These are phyloP conservation scores for Fusarium xyrophilum DNA, from an alignment of 2,329 filamentous ascomycete species.

Conservation along the genomic window DNA sequence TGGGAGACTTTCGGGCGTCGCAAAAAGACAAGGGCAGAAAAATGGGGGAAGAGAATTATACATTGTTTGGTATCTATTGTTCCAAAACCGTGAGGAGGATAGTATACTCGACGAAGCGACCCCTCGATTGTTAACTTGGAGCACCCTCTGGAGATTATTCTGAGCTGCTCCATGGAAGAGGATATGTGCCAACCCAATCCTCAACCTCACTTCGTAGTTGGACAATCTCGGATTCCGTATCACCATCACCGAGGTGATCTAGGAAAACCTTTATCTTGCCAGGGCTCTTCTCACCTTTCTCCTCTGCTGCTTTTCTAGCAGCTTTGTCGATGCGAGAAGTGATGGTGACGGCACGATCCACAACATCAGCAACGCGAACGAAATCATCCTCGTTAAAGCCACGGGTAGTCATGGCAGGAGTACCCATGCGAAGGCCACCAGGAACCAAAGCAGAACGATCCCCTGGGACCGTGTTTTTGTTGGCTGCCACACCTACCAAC, in stretches of 20 bases:
- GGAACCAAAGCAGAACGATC: conserved; percentile 93
- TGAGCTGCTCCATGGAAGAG: conserved; percentile 68
- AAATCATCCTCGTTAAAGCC: conserved; percentile 94
- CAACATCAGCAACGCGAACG: conserved; percentile 81
- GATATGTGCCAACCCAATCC: conserved; percentile 78
- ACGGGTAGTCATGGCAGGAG: conserved; percentile 95
- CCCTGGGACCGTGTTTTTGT: conserved; percentile 98
- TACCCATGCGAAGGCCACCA: conserved; percentile 91
- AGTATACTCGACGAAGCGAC: not conserved
- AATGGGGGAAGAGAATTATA: not conserved
- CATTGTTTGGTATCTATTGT: not conserved
- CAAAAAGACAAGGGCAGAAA: not conserved
- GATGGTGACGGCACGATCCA: conserved; percentile 82
- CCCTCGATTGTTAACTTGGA: not conserved
- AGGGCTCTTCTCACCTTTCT: conserved; percentile 70
- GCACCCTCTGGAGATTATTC: conserved; percentile 30
- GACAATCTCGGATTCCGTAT: conserved; percentile 73
- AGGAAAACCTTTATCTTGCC: conserved; percentile 72
- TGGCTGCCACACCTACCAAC: conserved; percentile 93
- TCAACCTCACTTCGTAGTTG: conserved; percentile 77
- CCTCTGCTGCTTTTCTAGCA: conserved; percentile 71
- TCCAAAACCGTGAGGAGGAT: not conserved
- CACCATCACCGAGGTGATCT: conserved; percentile 71
- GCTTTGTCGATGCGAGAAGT: conserved; percentile 77
- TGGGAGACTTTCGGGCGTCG: not conserved